These are phyloP conservation scores for Salix brachista DNA, from an alignment of 345 rosid species.

Conservation along the genomic window DNA sequence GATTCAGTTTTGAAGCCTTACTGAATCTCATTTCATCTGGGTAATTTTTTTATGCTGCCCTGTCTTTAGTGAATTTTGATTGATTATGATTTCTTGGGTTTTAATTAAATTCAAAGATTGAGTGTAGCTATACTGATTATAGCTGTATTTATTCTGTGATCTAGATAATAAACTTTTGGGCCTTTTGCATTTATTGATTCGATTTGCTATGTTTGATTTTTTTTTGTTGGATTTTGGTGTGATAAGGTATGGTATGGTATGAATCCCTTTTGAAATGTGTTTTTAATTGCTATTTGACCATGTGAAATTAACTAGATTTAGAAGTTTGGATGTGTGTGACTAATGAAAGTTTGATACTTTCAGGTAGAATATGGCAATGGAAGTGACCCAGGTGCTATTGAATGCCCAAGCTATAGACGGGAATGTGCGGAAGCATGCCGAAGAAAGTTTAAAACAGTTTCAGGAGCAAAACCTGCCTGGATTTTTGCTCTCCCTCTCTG, in stretches of 20 bases:
- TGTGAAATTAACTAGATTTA: neutral
- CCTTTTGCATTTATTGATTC: neutral
- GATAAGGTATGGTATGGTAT: neutral
- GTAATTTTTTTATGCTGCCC: neutral
- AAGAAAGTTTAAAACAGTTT: slow-evolving; percentile 61
- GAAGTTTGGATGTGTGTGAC: neutral
- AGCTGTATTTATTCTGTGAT: neutral
- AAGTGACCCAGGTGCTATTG: slow-evolving; percentile 66
- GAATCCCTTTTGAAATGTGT: neutral
- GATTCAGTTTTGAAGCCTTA: slow-evolving; percentile 5
- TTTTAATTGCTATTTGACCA: neutral
- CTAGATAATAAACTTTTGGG: neutral
- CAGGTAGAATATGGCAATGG: slow-evolving; percentile 39
- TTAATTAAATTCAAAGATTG: neutral
- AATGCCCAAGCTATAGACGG: slow-evolving; percentile 74
- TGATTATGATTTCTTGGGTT: neutral
- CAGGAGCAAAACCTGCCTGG: slow-evolving; percentile 66
- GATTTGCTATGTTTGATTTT: neutral
- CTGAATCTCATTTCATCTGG: slow-evolving; percentile 21
- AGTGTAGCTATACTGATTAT: neutral
- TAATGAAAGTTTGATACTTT: neutral
- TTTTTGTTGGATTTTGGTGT: neutral
- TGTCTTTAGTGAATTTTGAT: neutral
- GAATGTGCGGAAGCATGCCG: slow-evolving; percentile 61
- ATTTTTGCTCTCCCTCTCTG: slow-evolving; percentile 59